These are phyloP conservation scores for Carex cristatella DNA, from an alignment of 176 grass and related monocot species.

Conservation along the genomic window DNA sequence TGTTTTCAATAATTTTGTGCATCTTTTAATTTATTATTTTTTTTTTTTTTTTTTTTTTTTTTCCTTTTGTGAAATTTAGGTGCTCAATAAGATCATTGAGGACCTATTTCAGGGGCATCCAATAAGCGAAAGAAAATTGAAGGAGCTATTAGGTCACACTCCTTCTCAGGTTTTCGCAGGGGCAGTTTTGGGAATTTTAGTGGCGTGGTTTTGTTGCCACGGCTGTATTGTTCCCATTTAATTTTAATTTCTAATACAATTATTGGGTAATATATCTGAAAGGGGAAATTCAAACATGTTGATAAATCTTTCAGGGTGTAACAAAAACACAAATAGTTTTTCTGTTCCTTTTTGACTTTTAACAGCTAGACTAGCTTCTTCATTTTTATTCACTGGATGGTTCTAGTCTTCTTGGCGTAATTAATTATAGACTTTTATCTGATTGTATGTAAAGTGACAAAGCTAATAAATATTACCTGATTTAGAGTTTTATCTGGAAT, in stretches of 20 bases:
- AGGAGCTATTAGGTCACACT: conserved; percentile 87
- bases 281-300: conserved; percentile 5
- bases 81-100: conserved; percentile 97
- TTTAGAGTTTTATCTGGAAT: no score
- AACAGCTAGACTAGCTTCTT: background rate
- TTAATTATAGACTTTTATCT: background rate
- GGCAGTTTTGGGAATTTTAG: conserved; percentile 66
- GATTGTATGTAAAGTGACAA: background rate
- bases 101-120: conserved; percentile 97
- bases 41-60: background rate
- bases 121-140: conserved; percentile 89
- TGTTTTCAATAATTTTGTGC: background rate
- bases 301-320: background rate
- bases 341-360: background rate
- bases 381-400: background rate
- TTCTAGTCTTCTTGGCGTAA: background rate
- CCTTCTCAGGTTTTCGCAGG: conserved; percentile 92
- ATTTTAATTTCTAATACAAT: background rate
- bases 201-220: conserved; percentile 80
- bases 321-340: background rate
- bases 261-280: background rate
- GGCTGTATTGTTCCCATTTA: conserved; percentile 56
- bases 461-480: background rate
- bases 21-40: background rate
- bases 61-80: conserved; percentile 29